Evolutionary conservation across 768 basidiomycete genomes (phyloP).

Genomic region (Suillus occidentalis): DNA sequence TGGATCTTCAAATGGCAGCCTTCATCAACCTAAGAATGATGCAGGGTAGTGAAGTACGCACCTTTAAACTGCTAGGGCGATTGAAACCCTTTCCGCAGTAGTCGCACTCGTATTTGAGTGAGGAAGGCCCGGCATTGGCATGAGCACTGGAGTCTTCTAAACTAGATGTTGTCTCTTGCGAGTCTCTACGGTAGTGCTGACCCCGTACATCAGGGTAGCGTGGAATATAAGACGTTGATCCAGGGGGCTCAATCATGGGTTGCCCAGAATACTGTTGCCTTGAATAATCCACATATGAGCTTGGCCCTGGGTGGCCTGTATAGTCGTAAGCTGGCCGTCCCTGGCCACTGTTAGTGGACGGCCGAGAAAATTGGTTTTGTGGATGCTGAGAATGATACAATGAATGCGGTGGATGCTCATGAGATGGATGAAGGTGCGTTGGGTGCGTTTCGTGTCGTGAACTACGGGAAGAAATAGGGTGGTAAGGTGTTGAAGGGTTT

Average conservation of each 20-base stretch:
- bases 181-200: constrained; percentile 23
- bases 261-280: constrained; percentile 13
- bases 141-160: constrained; percentile 19
- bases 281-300: constrained; percentile 2
- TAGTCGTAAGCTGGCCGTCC: constrained; percentile 30
- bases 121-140: constrained; percentile 27
- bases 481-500: constrained; percentile 22
- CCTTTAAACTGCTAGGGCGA: constrained; percentile 81
- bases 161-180: constrained; percentile 4
- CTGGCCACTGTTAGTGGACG: constrained; percentile 30
- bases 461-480: constrained; percentile 20
- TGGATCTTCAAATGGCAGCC: constrained; percentile 56
- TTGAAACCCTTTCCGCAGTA: constrained; percentile 84
- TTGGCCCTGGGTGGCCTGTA: constrained; percentile 6
- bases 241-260: constrained; percentile 16
- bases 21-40: constrained; percentile 11
- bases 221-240: constrained; percentile 16
- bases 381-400: constrained; percentile 23
- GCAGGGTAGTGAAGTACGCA: constrained; percentile 26
- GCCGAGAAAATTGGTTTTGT: constrained; percentile 14
- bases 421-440: constrained; percentile 13
- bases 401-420: constrained; percentile 23
- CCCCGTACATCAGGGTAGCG: constrained; percentile 17
- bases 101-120: constrained; percentile 68
- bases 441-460: constrained; percentile 28